These are phyloP conservation scores for Fusarium heterosporum DNA, from an alignment of 2,329 filamentous ascomycete genomes.

Conservation along the genomic window DNA sequence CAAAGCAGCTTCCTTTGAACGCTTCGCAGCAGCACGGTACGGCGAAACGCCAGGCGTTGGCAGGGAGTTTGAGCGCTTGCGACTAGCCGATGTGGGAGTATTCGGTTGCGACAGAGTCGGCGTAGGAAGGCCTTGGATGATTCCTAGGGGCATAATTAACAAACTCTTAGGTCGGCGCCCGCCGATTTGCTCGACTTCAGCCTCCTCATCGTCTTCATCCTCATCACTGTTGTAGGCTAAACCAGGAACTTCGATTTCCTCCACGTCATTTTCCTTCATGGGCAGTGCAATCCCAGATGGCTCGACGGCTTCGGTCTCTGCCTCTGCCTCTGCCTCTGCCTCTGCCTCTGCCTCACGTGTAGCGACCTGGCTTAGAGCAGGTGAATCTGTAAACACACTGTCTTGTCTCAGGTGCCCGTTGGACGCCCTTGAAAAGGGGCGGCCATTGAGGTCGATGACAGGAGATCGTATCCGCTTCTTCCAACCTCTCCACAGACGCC, in stretches of 20 bases:
- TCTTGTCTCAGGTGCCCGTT: constrained; percentile 48
- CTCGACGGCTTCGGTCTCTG: constrained; percentile 47
- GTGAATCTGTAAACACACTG: constrained; percentile 54
- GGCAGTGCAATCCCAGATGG: constrained; percentile 73
- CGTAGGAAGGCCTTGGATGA: constrained; percentile 49
- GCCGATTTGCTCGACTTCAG: constrained; percentile 44
- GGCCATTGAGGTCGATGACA: constrained; percentile 58
- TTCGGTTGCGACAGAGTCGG: constrained; percentile 52
- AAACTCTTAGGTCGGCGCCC: constrained; percentile 61
- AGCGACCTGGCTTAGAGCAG: constrained; percentile 45
- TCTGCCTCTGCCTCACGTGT: constrained; percentile 48
- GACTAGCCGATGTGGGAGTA: constrained; percentile 50
- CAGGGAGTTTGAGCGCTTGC: constrained; percentile 50
- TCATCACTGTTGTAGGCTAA: constrained; percentile 72
- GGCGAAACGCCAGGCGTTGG: constrained; percentile 44
- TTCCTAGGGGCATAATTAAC: constrained; percentile 38
- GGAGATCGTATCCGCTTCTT: constrained; percentile 82
- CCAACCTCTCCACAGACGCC: constrained; percentile 94
- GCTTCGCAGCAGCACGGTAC: constrained; percentile 33
- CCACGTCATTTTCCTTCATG: constrained; percentile 73
- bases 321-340: constrained; percentile 38
- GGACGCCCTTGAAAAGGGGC: constrained; percentile 63
- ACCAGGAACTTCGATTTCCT: constrained; percentile 84
- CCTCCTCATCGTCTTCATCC: constrained; percentile 61
- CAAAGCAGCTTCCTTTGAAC: constrained; percentile 20